Conservation (phyloP, 768 basidiomycete genomes). For the Rhizopogon vinicolor region DNA sequence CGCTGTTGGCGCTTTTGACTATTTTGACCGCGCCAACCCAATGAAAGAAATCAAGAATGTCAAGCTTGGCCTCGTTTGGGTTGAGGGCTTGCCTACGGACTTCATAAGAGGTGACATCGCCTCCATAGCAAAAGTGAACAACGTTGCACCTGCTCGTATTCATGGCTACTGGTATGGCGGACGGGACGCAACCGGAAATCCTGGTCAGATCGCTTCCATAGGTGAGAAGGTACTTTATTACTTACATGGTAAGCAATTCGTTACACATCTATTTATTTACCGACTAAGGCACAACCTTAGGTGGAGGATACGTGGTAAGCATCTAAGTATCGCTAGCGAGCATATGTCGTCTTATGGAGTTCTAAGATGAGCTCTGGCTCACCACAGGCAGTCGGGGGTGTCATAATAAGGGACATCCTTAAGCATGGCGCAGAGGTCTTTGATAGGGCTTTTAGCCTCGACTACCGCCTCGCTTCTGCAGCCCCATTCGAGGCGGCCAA, state of each 20-base stretch:
- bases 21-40: background rate
- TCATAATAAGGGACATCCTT: background rate
- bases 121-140: conserved; percentile 21
- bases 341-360: background rate
- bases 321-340: background rate
- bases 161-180: conserved; percentile 33
- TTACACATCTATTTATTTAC: background rate
- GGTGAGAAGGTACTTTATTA: conserved; percentile 31
- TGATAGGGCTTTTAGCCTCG: conserved; percentile 10
- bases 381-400: background rate
- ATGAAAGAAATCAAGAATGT: background rate
- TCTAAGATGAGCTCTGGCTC: background rate
- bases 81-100: conserved; percentile 24
- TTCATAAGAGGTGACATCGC: conserved; percentile 27
- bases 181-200: conserved; percentile 9
- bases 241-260: conserved; percentile 22
- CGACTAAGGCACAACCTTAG: background rate
- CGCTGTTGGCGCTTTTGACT: background rate
- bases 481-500: conserved; percentile 10
- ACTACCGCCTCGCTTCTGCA: conserved; percentile 29
- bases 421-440: conserved; percentile 2
- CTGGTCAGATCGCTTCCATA: conserved; percentile 15
- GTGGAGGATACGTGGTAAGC: conserved; percentile 4
- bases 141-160: conserved; percentile 22
- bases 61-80: conserved; percentile 22